Percentiles rank a stretch among this genome's conserved stretches.
phyloP scores from a whole-genome alignment of 2,329 filamentous ascomycete genomes.

The Ophiostoma himal-ulmi region DNA sequence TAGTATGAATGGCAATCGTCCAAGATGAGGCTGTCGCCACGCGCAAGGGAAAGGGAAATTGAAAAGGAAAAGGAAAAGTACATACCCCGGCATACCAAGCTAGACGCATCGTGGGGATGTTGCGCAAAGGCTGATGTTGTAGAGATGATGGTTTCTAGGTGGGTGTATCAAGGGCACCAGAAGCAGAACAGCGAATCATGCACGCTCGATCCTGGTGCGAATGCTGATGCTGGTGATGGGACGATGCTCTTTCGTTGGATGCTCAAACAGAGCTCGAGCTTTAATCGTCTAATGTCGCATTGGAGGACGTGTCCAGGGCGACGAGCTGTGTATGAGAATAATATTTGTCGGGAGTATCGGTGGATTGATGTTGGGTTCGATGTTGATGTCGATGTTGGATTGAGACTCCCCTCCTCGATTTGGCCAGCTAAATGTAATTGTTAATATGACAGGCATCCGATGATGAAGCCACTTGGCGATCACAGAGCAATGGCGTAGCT shows the following conservation, averaged over 20 bases:
- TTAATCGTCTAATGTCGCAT: conserved; percentile 14
- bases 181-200: neutral
- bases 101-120: conserved; percentile 44
- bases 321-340: neutral
- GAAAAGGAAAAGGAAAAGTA: neutral
- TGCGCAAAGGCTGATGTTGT: neutral
- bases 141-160: neutral
- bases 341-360: no score
- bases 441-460: conserved; percentile 7
- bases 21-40: neutral
- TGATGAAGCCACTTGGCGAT: conserved; percentile 24
- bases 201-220: neutral
- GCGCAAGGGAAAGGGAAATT: neutral
- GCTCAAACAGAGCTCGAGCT: conserved; percentile 19
- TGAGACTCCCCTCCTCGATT: conserved; percentile 5
- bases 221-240: neutral
- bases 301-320: conserved; percentile 9
- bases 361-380: neutral
- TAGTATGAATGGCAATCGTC: neutral
- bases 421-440: neutral
- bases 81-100: conserved; percentile 57
- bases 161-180: neutral
- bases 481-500: conserved; percentile 16
- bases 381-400: neutral
- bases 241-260: conserved; percentile 11